Evolutionary conservation across 306 rosid genomes (phyloP).

Genomic region (Casuarina equisetifolia): DNA sequence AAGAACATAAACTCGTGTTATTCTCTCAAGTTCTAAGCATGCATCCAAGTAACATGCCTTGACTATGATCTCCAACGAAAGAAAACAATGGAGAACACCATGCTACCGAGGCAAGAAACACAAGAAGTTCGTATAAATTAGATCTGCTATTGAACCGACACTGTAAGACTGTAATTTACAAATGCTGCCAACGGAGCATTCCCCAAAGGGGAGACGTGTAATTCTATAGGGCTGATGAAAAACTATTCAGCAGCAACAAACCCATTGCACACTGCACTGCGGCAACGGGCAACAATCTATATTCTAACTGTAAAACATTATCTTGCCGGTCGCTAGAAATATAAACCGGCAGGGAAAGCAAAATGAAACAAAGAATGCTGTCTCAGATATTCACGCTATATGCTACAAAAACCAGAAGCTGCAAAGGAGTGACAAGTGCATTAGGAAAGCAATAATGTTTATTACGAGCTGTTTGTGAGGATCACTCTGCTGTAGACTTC

Average conservation of each 20-base stretch:
- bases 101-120: not conserved
- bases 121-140: constrained; percentile 8
- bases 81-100: not conserved
- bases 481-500: constrained; percentile 39
- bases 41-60: not conserved
- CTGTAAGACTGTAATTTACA: constrained; percentile 43
- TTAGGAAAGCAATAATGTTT: constrained; percentile 46
- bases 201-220: constrained; percentile 5
- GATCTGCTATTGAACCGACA: constrained; percentile 23
- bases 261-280: constrained; percentile 31
- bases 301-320: constrained; percentile 29
- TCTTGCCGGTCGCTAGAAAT: constrained; percentile 44
- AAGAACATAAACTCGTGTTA: too few species aligned
- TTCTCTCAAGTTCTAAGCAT: not conserved
- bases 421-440: constrained; percentile 36
- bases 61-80: not conserved
- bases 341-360: constrained; percentile 45
- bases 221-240: constrained; percentile 36
- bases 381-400: constrained; percentile 8
- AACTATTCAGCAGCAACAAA: constrained; percentile 29
- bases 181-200: constrained; percentile 15
- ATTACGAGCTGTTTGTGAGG: constrained; percentile 31
- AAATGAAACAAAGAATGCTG: constrained; percentile 33
- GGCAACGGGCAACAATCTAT: constrained; percentile 27
- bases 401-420: constrained; percentile 51